These are phyloP conservation scores for Brettanomyces bruxellensis DNA, from an alignment of 805 yeast species.

Conservation along the genomic window DNA sequence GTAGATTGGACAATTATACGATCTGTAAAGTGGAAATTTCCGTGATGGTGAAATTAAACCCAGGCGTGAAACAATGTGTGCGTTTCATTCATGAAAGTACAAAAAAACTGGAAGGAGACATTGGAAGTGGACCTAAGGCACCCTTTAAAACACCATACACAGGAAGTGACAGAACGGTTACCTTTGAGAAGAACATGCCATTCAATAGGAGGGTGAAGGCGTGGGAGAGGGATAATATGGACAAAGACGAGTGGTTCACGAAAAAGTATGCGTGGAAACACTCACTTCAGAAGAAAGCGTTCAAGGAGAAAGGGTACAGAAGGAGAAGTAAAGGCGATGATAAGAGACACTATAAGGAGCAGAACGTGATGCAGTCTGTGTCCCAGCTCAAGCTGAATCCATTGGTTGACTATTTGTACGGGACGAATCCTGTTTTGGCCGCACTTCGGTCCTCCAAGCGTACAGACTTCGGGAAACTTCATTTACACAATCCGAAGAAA, in stretches of 20 bases:
- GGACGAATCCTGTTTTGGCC: conserved; percentile 66
- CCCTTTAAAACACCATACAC: conserved; percentile 16
- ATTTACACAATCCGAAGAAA: conserved; percentile 31
- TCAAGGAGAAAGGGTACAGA: conserved; percentile 8
- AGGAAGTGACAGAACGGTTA: background rate
- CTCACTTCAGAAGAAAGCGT: conserved; percentile 32
- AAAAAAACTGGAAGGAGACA: background rate
- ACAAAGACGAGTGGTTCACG: conserved; percentile 54
- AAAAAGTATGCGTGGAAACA: conserved; percentile 61
- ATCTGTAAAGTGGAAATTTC: too few species aligned
- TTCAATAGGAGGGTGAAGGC: conserved; percentile 36
- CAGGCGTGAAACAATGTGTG: too few species aligned
- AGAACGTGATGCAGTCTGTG: conserved; percentile 8
- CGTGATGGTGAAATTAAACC: too few species aligned
- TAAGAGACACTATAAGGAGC: conserved; percentile 1
- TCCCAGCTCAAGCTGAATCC: conserved; percentile 28
- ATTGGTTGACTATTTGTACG: conserved; percentile 61
- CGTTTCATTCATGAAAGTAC: too few species aligned
- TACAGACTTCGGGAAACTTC: conserved; percentile 40
- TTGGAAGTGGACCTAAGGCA: conserved; percentile 15
- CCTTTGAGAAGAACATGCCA: conserved; percentile 18
- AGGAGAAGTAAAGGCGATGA: conserved; percentile 3
- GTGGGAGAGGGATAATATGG: conserved; percentile 56
- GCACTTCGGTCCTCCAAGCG: conserved; percentile 55
- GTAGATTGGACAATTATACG: too few species aligned